Evolutionary conservation across 1,284 basidiomycete species (phyloP).

Genomic region (Afroboletus lepidellus): DNA sequence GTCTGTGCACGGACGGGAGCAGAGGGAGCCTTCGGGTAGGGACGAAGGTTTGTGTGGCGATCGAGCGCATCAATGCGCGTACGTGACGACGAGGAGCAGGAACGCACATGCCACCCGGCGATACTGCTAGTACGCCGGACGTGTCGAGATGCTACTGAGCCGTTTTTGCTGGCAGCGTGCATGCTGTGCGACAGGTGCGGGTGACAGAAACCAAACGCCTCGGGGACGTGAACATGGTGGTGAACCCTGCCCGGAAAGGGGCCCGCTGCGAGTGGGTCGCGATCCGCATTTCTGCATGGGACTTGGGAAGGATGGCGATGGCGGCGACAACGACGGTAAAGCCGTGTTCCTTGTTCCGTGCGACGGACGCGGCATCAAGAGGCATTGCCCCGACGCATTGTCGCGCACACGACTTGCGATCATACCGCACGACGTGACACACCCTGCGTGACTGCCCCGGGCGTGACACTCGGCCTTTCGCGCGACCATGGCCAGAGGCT

Average conservation of each 20-base stretch:
- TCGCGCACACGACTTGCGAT: too few relatives aligned
- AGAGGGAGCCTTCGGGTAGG: not conserved
- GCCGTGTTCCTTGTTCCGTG: not conserved
- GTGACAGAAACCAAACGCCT: not conserved
- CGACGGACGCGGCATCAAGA: not conserved
- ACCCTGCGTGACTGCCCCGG: not conserved
- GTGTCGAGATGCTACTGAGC: not conserved
- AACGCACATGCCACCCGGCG: not conserved
- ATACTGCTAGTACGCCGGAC: not conserved
- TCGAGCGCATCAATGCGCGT: not conserved
- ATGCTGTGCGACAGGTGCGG: not conserved
- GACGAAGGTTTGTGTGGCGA: not conserved
- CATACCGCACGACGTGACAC: slow-evolving; percentile 1
- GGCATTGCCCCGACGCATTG: not conserved
- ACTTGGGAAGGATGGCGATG: not conserved
- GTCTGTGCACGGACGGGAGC: not conserved
- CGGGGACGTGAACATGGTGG: not conserved
- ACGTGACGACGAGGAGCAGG: too few relatives aligned
- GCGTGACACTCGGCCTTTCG: slow-evolving; percentile 6
- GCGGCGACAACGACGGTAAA: too few relatives aligned
- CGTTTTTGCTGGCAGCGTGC: not conserved
- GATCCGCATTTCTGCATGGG: slow-evolving; percentile 4
- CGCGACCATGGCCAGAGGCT: slow-evolving; percentile 60
- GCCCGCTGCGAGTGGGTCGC: too few relatives aligned
- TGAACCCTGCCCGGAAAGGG: too few relatives aligned